Conservation (phyloP, 331 rosid species). For the Quercus lobata region DNA sequence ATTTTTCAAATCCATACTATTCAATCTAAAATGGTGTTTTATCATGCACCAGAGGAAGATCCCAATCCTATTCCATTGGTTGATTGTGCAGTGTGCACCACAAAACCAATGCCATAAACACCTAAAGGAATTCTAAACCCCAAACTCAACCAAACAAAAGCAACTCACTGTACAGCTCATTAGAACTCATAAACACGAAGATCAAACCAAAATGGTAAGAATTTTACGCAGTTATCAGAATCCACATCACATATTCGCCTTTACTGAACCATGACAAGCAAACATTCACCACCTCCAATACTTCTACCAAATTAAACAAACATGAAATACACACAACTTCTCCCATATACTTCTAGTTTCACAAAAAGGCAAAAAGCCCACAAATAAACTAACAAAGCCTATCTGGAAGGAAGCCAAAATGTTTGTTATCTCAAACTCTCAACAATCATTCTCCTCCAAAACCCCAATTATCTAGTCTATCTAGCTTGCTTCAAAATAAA, state of each 20-base stretch:
- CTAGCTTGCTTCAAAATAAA: not conserved
- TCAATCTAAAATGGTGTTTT: not conserved
- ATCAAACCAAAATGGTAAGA: not conserved
- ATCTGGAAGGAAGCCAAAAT: not conserved
- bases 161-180: not conserved
- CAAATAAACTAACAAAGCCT: not conserved
- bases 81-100: not conserved
- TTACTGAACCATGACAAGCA: not conserved
- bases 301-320: not conserved
- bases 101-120: not conserved
- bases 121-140: not conserved
- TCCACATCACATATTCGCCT: not conserved
- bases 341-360: not conserved
- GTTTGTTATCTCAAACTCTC: not conserved
- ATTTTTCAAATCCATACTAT: not conserved
- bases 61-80: not conserved
- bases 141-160: not conserved
- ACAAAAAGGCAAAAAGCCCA: not conserved
- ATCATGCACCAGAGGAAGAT: not conserved
- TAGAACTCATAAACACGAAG: not conserved
- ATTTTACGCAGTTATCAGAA: not conserved
- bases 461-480: not conserved
- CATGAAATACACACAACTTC: not conserved
- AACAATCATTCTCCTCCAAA: not conserved
- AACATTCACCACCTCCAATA: not conserved